These are phyloP conservation scores for Penicillium sp. DNA, from an alignment of 2,329 filamentous ascomycete species.

Conservation along the genomic window DNA sequence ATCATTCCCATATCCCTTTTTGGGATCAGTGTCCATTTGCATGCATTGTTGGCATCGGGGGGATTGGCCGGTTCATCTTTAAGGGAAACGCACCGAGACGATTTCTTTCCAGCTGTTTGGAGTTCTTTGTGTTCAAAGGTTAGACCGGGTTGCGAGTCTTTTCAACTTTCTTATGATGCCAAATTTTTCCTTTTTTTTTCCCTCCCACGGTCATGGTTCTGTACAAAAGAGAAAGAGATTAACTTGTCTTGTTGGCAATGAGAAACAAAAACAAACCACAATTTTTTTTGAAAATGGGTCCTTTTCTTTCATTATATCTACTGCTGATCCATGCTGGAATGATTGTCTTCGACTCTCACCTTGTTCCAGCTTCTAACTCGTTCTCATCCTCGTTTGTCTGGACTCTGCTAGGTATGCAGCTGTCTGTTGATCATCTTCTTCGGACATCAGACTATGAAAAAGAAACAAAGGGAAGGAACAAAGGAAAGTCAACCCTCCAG, in stretches of 20 bases:
- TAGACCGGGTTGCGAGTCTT: conserved; percentile 14
- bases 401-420: too few species aligned
- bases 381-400: not conserved
- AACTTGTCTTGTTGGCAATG: conserved; percentile 18
- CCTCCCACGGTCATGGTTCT: conserved; percentile 16
- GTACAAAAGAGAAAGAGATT: conserved; percentile 24
- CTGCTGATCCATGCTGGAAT: not conserved
- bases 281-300: conserved; percentile 14
- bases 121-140: conserved; percentile 18
- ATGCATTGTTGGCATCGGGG: conserved; percentile 11
- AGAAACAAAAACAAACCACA: conserved; percentile 22
- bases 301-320: not conserved
- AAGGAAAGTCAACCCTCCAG: not conserved
- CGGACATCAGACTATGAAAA: not conserved
- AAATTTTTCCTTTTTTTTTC: conserved; percentile 17
- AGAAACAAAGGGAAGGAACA: conserved; percentile 1
- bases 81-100: conserved; percentile 7
- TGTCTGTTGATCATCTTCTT: not conserved
- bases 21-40: conserved; percentile 10
- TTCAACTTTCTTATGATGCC: conserved; percentile 19
- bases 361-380: not conserved
- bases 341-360: not conserved
- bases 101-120: conserved; percentile 16
- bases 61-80: conserved; percentile 9
- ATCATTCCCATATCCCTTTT: not conserved